Base-by-base conservation (phyloP, 768 basidiomycete species). In the Hericium erinaceus region DNA sequence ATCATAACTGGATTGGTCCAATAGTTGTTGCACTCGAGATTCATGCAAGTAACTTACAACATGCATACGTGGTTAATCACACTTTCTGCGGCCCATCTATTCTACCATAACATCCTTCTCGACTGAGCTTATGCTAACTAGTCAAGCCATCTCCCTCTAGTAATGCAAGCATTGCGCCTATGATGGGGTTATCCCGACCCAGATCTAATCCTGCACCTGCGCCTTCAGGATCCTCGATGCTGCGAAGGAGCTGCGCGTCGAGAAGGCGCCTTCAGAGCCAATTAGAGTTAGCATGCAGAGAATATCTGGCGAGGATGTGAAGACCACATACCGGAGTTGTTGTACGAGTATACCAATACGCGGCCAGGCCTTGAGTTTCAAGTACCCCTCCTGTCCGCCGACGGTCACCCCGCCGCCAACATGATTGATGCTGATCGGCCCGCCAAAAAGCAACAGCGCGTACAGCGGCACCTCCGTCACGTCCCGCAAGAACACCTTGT, bases 401-500 rank as follows among this genome's bases (percentile, higher is more conserved):
- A 90, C 70, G 4, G 78, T 81, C 44, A 95, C 68, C 0, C 88
- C 90, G n/a, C 91, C 89, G 10, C 76, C 81, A 46, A 92, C 77
- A 63, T 93, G 89, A 63, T 94, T 85, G 54, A 93, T 82, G 5
- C 80, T 71, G 16, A 97, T 82, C 4, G 78, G 75, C 0, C 92
- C 92, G 2, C 93, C 93, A 63, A 95, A 92, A 8, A 97, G 74
- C 28, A 97, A 70, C 13, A 95, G 71, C 1, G 84, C 88, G 67
- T 91, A 95, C n/a, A 93, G 72, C 6, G 93, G 91, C 57, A 91
- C 91, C 79, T 95, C 88, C 1, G 90, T 94, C 5, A 84, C 91
- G 68, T 94, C 93, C 48, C 91, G 78, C 61, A 98, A 65, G 69
- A 88, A 97, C 1, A 91, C 77, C 69, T 97, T 95, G 16, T 76